Base-by-base conservation (phyloP, 306 rosid species). In the Amphicarpaea edgeworthii region DNA sequence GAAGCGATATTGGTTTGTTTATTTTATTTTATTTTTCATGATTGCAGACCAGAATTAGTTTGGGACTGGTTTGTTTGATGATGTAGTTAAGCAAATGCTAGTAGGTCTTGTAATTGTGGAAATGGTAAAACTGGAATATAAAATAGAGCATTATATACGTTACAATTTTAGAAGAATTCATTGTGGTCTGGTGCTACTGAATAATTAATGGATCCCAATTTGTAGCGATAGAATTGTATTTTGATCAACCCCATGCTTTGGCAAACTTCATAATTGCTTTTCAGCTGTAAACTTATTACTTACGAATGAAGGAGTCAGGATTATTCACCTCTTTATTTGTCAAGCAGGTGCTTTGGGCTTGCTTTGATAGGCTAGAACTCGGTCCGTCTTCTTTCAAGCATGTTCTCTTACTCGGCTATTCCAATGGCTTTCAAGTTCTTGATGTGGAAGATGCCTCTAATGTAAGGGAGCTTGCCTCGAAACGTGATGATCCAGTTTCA, bases 401-500 rank as follows among this genome's bases (percentile, higher is more conserved):
- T 59, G 90, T 96, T 47, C 94, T 96, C 69, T 81, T 96, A 78
- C 93, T 96, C 0, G 99, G 99, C 55, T 96, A 90, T 78, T 79
- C 89, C 84, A 92, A 92, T 82, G 99, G 77, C 14, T 96, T 90
- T 87, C 99, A 96, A 96, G 99, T 96, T 81, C 90, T 92, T 28
- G 93, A 96, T 70, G 94, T 90, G 79, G 96, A 93, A 84, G 93
- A 96, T 83, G 91, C 96, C 69, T 83, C 91, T 20, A 85, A 86
- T 73, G 86, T 93, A 78, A 70, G 83, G 77, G 98, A 96, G 79
- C 88, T 96, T 72, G 93, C 83, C 59, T 96, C 98, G 1, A 96
- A 83, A 72, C 97, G 81, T 23, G 98, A 93, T 83, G 96, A 93
- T 79, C 99, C 99, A 10, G 99, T 90, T 82, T 88, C 99, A 53